A percentile compares a stretch with the other conserved stretches of the same genome.
Conservation (phyloP, 139 green algal species). For the Gonium pectorale region DNA sequence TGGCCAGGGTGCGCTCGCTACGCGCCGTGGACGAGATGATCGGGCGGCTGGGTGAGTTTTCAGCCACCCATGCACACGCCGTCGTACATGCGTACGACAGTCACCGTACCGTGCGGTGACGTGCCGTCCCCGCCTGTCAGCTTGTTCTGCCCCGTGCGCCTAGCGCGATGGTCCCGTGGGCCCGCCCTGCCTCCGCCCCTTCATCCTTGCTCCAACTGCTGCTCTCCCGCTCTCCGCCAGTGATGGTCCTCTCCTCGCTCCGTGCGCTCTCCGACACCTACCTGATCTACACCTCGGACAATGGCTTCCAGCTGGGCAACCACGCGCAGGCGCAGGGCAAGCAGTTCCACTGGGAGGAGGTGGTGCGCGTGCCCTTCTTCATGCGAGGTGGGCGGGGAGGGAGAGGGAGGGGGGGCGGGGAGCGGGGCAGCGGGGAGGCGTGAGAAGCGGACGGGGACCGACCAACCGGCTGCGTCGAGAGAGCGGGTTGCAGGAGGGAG, state of each 20-base stretch:
- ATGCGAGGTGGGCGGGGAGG: conserved; percentile 1
- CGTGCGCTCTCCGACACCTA: conserved; percentile 58
- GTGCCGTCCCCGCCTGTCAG: too few relatives aligned
- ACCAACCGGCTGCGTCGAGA: too few relatives aligned
- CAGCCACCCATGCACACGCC: too few relatives aligned
- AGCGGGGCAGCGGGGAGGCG: too few relatives aligned
- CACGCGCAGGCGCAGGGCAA: conserved; percentile 34
- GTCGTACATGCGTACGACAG: too few relatives aligned
- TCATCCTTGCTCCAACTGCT: too few relatives aligned
- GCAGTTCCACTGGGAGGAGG: conserved; percentile 46
- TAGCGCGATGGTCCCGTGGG: too few relatives aligned
- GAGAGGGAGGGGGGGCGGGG: background rate
- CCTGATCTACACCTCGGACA: conserved; percentile 62
- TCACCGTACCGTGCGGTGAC: too few relatives aligned
- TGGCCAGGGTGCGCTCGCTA: conserved; percentile 32
- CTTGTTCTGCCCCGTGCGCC: too few relatives aligned
- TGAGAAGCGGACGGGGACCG: too few relatives aligned
- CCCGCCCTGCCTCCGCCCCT: too few relatives aligned
- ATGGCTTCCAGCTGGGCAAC: conserved; percentile 45
- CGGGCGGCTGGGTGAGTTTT: conserved; percentile 39
- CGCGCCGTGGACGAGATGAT: conserved; percentile 57
- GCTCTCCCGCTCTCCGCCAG: background rate
- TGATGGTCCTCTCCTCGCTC: conserved; percentile 16
- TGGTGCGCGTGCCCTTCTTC: conserved; percentile 38
- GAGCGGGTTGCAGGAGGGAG: too few relatives aligned